These are phyloP conservation scores for Penicilliopsis zonata DNA, from an alignment of 495 filamentous ascomycete genomes.

Conservation along the genomic window DNA sequence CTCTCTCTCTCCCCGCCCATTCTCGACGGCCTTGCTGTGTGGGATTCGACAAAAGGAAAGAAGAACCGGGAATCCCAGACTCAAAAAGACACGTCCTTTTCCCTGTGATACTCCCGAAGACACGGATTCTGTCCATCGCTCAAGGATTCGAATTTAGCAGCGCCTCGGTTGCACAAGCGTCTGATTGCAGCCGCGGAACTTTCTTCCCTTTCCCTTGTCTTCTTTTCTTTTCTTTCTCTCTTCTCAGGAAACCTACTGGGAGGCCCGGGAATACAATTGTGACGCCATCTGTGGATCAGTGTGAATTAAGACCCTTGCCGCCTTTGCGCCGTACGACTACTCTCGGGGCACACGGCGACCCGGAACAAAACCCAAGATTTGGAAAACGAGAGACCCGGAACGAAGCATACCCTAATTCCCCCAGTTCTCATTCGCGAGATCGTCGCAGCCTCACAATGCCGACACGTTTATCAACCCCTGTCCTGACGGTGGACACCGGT, in stretches of 20 bases:
- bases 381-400: no score
- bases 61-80: not conserved
- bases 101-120: not conserved
- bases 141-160: not conserved
- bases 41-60: not conserved
- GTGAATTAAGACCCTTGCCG: conserved; percentile 11
- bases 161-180: conserved; percentile 3
- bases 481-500: conserved; percentile 73
- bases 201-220: no score
- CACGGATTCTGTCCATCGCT: conserved; percentile 4
- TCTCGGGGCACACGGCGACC: conserved; percentile 41
- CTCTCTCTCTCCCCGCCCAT: no score
- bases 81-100: not conserved
- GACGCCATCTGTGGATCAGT: conserved; percentile 8
- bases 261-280: no score
- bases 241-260: no score
- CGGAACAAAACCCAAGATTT: conserved; percentile 19
- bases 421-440: conserved; percentile 4
- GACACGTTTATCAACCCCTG: conserved; percentile 50
- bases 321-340: conserved; percentile 38
- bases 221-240: not conserved
- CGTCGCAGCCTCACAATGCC: conserved; percentile 38
- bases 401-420: no score
- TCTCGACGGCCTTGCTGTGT: no score
- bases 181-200: conserved; percentile 7